Base-by-base conservation (phyloP, 805 yeast species). In the Teunomyces stri region DNA sequence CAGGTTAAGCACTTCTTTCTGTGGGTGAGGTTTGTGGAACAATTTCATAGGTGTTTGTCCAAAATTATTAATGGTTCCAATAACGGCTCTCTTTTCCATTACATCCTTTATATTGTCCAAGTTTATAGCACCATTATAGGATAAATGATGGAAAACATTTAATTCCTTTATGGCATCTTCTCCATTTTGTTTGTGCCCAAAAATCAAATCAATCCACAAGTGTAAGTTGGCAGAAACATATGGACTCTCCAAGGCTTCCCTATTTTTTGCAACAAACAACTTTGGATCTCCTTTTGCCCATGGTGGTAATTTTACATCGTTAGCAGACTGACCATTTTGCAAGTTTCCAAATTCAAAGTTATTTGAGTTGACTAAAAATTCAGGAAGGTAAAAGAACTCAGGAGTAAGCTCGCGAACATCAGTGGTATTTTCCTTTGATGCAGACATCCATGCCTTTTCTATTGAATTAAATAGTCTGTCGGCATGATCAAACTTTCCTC, bases 361-460 rank as follows among this genome's bases (percentile, higher is more conserved):
- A 52, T 87, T 87, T 2, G 77, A 62, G 60, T 90, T 89, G 2
- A 64, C 64, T 41, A 89, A 64, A 57, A 89, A 88, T 47, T 89
- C 96, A 0, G 96, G 94, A 5, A 90, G 68, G 55, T 79, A 89
- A 58, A 77, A 89, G 61, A 89, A 89, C 59, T 89, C 97, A 0
- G 97, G 97, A 5, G 82, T 87, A 41, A 89, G 69, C 57, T 89
- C 97, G 48, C 96, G 69, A 1, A 89, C 96, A 69, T 89, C 97
- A 0, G 96, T 86, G 1, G 92, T 85, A 57, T 84, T 85, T 37
- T 89, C 96, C 42, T 66, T 65, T 0, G 96, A 80, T 0, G 96
- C 87, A 5, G 96, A 87, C 9, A 64, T 61, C 96, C 96, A 89
- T 0, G 95, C 83, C 50, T 85, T 80, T n/a, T 75, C 79, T 25